Percentiles rank a stretch among this genome's conserved stretches.
phyloP scores from a whole-genome alignment of 257 asterid species.

The Solanum commersonii region DNA sequence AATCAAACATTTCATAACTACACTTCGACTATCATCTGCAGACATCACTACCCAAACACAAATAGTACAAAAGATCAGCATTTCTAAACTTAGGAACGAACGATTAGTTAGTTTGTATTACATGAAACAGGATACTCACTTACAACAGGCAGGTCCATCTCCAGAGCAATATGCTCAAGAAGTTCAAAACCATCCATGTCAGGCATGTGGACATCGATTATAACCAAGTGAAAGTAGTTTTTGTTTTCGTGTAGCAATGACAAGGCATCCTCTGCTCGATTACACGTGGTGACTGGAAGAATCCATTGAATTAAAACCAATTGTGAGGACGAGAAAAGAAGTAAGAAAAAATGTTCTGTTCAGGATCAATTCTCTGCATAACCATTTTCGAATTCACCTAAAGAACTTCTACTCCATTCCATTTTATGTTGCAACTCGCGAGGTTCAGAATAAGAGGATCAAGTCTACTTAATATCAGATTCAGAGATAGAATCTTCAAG shows the following conservation, averaged over 20 bases:
- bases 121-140: conserved; percentile 38
- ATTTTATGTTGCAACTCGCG: background rate
- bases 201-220: conserved; percentile 96
- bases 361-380: background rate
- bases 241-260: conserved; percentile 50
- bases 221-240: conserved; percentile 60
- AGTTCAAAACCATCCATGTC: conserved; percentile 96
- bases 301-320: background rate
- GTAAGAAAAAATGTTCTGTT: background rate
- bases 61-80: background rate
- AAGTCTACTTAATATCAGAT: background rate
- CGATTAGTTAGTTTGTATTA: background rate
- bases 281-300: conserved; percentile 57
- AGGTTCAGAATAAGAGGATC: background rate
- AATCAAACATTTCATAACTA: conserved; percentile 85
- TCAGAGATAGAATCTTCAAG: background rate
- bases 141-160: conserved; percentile 92
- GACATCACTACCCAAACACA: conserved; percentile 72
- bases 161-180: conserved; percentile 67
- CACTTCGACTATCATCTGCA: conserved; percentile 71
- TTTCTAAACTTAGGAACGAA: background rate
- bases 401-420: background rate
- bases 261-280: conserved; percentile 67
- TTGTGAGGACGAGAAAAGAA: background rate
- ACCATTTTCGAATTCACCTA: background rate